Evolutionary conservation across 73 alveolate genomes (phyloP), one percentile per base, ranked within the genome.

Genomic region (Uronychia binucleata): DNA sequence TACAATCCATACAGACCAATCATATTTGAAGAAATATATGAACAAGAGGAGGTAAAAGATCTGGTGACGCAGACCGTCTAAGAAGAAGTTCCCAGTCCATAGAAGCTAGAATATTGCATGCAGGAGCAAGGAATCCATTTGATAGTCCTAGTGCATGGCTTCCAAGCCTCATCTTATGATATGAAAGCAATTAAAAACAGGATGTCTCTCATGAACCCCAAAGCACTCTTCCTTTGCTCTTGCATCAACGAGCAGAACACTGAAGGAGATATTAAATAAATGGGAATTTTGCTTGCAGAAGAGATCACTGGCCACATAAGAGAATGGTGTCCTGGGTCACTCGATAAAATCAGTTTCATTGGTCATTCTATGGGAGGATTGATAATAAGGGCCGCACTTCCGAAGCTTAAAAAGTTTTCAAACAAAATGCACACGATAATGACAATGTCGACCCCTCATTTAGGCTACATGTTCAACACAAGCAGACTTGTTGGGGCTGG

Each of bases 291-390:
- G 34, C 90, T 97, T 67, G 98, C 99, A 25, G 85, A 90, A 0
- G 99, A 97, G 88, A 94, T 97, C 31, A 87, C 83, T 74, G 86
- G 93, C 14, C 94, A 88, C 78, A 94, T 97, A 28, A 90, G 90
- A 78, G 97, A 94, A 81, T 97, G 98, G 98, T 92, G 96, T 29
- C 95, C 95, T 30, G 96, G 96, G 28, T 31, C 80, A 31, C 32
- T 87, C 31, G 86, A 83, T 31, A 78, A 58, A 85, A 46, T 86
- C 25, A 81, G 85, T 14, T 86, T 90, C 59, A 90, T 86, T 30
- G 91, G 93, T 27, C 99, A 97, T 83, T 94, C 98, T 11, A 88
- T 97, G 34, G 99, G 99, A 28, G 99, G 99, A 0, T 86, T 97
- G 32, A 97, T 97, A 32, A 96, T 97, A 14, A 92, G 99, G 80